Base-by-base conservation (phyloP, 441 rosid species). In the Eruca vesicaria region DNA sequence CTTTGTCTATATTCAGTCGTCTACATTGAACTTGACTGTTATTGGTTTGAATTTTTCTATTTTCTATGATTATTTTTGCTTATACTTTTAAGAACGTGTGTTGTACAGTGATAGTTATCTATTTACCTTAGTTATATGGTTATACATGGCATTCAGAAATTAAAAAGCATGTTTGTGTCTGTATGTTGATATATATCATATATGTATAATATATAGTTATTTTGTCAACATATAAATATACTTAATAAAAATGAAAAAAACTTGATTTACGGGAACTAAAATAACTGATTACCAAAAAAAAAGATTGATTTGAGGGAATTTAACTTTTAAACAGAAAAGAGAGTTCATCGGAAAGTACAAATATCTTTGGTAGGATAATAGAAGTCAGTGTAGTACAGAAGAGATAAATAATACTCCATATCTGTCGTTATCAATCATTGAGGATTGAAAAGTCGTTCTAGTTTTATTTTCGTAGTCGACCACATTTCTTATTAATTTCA, bases 1-100 rank as follows among this genome's bases (percentile, higher is more conserved):
- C 45, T 38, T 38, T 38, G 45, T 38, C 45, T 38, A n/a, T 61
- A 29, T 58, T 59, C 45, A 58, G 52, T 66, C 78, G 10, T 19
- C 52, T 9, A 21, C 36, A 31, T 11, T 73, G 66, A 56, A 57
- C 35, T 41, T 41, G 33, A 38, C 15, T 38, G 19, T 9, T 56
- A 18, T 56, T n/a, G 12, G 19, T 48, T 56, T 56, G 23, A 23
- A 72, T 35, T 63, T 33, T 50, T n/a, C n/a, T 48, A 8, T 14
- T 71, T 66, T 50, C 7, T 9, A 15, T 32, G 15, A n/a, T 3
- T 23, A 0, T 20, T 18, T 50, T 10, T 63, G 19, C 9, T 14
- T 19, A 29, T 19, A 45, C 15, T 18, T 68, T 56, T 55, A 1
- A 8, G 6, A 33, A n/a, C n/a, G n/a, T n/a, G n/a, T n/a, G n/a